Percentiles rank a stretch among this genome's conserved stretches.
Evolutionary conservation across 2,329 filamentous ascomycete species (phyloP).

Genomic region (Xylariaceae sp.): DNA sequence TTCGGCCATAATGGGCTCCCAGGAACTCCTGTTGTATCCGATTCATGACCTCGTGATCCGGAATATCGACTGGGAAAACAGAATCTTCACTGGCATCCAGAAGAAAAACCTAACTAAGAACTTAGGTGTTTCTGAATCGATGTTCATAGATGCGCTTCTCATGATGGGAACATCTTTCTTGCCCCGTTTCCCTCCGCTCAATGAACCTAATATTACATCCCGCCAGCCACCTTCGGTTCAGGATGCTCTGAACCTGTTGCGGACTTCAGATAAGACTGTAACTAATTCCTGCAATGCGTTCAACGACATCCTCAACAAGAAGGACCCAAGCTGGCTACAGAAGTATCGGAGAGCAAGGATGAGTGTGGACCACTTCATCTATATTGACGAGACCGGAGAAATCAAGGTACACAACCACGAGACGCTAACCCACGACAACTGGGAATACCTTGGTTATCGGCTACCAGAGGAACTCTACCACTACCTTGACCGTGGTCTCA

Average conservation of each 20-base stretch:
- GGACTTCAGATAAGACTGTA: slow-evolving; percentile 63
- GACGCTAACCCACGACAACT: slow-evolving; percentile 72
- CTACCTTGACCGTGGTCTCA: slow-evolving; percentile 78
- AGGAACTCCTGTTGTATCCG: slow-evolving; percentile 81
- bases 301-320: slow-evolving; percentile 65
- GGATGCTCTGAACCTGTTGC: slow-evolving; percentile 74
- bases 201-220: slow-evolving; percentile 51
- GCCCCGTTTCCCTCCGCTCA: slow-evolving; percentile 70
- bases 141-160: slow-evolving; percentile 78
- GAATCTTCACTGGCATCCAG: slow-evolving; percentile 56
- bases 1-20: slow-evolving; percentile 75
- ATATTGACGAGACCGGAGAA: slow-evolving; percentile 71
- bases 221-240: slow-evolving; percentile 58
- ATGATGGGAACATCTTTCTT: slow-evolving; percentile 80
- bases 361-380: slow-evolving; percentile 81
- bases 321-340: slow-evolving; percentile 71
- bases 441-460: slow-evolving; percentile 85
- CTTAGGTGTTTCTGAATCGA: slow-evolving; percentile 60
- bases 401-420: slow-evolving; percentile 69
- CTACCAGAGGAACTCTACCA: slow-evolving; percentile 86
- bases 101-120: slow-evolving; percentile 67
- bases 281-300: slow-evolving; percentile 70
- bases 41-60: slow-evolving; percentile 69
- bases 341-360: slow-evolving; percentile 82
- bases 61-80: slow-evolving; percentile 62